A percentile compares a stretch with the other conserved stretches of the same genome.
These are phyloP conservation scores for Hygrophorus russula DNA, from an alignment of 768 basidiomycete genomes.

Conservation along the genomic window DNA sequence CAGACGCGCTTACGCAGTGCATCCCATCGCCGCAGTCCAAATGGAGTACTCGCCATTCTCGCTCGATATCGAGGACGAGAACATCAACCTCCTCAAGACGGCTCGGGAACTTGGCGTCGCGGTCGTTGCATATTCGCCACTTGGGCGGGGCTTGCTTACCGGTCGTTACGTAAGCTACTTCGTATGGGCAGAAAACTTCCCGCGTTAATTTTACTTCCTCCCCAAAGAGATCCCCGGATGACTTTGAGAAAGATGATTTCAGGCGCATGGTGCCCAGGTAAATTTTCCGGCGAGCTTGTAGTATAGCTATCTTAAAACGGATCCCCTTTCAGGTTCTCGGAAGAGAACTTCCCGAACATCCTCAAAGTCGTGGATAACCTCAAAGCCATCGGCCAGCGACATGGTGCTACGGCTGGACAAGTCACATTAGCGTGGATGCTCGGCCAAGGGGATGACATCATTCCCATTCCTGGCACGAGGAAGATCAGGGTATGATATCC, in stretches of 20 bases:
- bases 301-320: slow-evolving; percentile 6
- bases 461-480: slow-evolving; percentile 30
- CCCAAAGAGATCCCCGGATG: slow-evolving; percentile 22
- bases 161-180: slow-evolving; percentile 27
- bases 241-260: slow-evolving; percentile 30
- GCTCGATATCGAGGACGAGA: slow-evolving; percentile 33
- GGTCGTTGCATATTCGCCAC: slow-evolving; percentile 40
- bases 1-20: slow-evolving; percentile 37
- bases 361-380: slow-evolving; percentile 28
- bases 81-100: slow-evolving; percentile 28
- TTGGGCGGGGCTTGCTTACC: slow-evolving; percentile 41
- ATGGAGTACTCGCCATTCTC: slow-evolving; percentile 42
- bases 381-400: slow-evolving; percentile 14
- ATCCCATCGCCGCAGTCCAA: slow-evolving; percentile 39
- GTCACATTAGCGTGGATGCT: slow-evolving; percentile 39
- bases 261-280: slow-evolving; percentile 24
- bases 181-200: slow-evolving; percentile 5
- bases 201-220: neutral
- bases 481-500: slow-evolving; percentile 19
- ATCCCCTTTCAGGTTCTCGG: slow-evolving; percentile 17
- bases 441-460: slow-evolving; percentile 32
- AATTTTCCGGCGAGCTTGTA: slow-evolving; percentile 4
- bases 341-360: slow-evolving; percentile 37
- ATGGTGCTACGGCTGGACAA: slow-evolving; percentile 17
- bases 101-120: slow-evolving; percentile 38